phyloP scores from a whole-genome alignment of 108 stramenopile species.

The Cylindrotheca fusiformis region DNA sequence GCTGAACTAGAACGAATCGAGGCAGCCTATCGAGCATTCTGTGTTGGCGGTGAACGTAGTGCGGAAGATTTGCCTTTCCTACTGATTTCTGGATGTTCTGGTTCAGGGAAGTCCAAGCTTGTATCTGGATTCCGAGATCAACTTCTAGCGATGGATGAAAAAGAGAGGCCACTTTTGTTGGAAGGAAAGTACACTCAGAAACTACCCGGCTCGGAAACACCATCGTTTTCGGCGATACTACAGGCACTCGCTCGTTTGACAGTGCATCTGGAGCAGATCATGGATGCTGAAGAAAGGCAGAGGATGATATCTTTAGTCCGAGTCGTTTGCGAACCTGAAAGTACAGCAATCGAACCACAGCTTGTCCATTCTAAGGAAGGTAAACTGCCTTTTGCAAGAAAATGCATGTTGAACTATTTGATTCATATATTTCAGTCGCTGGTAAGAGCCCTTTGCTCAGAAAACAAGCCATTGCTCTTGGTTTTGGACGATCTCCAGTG shows the following conservation, averaged over 20 bases:
- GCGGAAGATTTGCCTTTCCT: background rate
- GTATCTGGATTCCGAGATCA: background rate
- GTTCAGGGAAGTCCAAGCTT: background rate
- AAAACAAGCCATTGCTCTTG: conserved; percentile 13
- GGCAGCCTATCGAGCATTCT: background rate
- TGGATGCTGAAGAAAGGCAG: background rate
- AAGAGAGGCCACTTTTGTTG: background rate
- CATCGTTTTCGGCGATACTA: background rate
- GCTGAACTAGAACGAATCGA: background rate
- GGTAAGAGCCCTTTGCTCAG: background rate
- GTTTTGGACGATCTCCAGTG: conserved; percentile 37
- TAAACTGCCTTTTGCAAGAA: background rate
- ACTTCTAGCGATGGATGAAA: background rate
- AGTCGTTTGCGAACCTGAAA: background rate
- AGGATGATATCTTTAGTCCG: background rate
- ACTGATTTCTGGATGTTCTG: background rate
- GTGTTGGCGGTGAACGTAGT: background rate
- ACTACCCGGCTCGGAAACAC: background rate
- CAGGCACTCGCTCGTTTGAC: background rate
- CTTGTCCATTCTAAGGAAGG: background rate
- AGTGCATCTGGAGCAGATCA: background rate
- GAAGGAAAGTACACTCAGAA: background rate
- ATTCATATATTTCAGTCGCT: background rate
- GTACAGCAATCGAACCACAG: background rate
- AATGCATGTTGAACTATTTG: background rate